A percentile compares a stretch with the other conserved stretches of the same genome.
Conservation (phyloP, 2,329 filamentous ascomycete species). For the Cladophialophora chaetospira region DNA sequence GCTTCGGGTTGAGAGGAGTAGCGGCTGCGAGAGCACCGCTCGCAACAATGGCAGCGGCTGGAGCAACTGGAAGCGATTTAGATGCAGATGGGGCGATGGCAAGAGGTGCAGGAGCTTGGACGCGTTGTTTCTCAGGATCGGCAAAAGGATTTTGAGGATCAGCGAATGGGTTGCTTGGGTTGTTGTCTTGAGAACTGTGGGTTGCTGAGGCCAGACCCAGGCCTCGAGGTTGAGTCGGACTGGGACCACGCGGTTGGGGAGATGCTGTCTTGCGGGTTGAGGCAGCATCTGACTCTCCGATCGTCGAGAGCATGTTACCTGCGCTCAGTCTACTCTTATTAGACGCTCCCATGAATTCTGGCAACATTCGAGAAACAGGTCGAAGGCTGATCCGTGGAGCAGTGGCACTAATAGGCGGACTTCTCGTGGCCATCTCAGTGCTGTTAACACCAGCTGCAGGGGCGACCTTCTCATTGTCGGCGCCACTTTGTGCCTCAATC, state of each 20-base stretch:
- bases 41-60: constrained; percentile 42
- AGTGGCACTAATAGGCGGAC: constrained; percentile 46
- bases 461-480: constrained; percentile 66
- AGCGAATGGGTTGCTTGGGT: constrained; percentile 33
- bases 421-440: constrained; percentile 38
- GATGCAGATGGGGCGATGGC: constrained; percentile 36
- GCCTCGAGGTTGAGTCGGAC: constrained; percentile 8
- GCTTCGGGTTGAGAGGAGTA: constrained; percentile 35
- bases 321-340: constrained; percentile 34
- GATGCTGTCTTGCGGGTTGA: constrained; percentile 18
- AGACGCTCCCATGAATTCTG: constrained; percentile 57
- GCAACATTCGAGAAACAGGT: constrained; percentile 80
- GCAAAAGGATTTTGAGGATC: constrained; percentile 30
- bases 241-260: constrained; percentile 23
- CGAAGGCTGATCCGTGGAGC: constrained; percentile 83
- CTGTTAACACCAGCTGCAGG: constrained; percentile 38
- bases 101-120: constrained; percentile 30
- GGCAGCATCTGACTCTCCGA: constrained; percentile 27
- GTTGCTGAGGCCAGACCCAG: constrained; percentile 8
- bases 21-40: constrained; percentile 46
- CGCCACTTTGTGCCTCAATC: constrained; percentile 50
- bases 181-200: constrained; percentile 12
- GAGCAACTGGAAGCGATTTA: constrained; percentile 45
- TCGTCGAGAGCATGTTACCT: constrained; percentile 33
- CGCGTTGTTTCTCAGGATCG: constrained; percentile 23